Evolutionary conservation across 441 rosid genomes (phyloP), one percentile per base, ranked within the genome.

Genomic region (Dalechampia spathulata): DNA sequence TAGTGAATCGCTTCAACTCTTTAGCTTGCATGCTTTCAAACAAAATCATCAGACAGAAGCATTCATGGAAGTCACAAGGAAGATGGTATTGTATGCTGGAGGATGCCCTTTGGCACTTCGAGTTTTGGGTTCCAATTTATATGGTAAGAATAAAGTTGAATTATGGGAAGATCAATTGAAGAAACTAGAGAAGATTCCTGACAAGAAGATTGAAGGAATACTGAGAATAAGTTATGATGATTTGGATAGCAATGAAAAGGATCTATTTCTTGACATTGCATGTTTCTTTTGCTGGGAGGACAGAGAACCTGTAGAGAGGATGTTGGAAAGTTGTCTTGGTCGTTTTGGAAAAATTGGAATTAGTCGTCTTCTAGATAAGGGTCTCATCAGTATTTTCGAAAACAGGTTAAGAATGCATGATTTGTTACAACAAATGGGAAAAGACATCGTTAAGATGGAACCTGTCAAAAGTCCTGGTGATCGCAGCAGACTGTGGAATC

Each of bases 361-460:
- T 1, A 12, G 38, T 2, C 11, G 17, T 39, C 67, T 63, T 14
- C 15, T 19, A 12, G 61, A 55, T 19, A 63, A 47, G 44, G 39
- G 37, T 6, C 61, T 63, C 36, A 36, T 63, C 15, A 26, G 21
- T 0, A n/a, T 55, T 55, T 47, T 28, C 2, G 5, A 28, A 2
- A 27, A 55, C 0, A 23, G 12, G 40, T 14, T 78, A 6, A 17
- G 49, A 63, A 72, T 82, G 72, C 85, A 82, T 62, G 70, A 72
- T 44, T 62, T 79, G 62, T 38, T 67, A 40, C 66, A 68, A 65
- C 70, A 72, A 55, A 64, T 78, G 73, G 78, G 80, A 12, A 26
- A 48, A 66, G 53, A 73, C 1, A 57, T 78, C 57, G 77, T 73
- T n/a, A 57, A 53, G 7, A 14, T 20, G 40, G 71, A 67, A 70